These are phyloP conservation scores for Chlorella variabilis DNA, from an alignment of 163 green algal species.

Conservation along the genomic window DNA sequence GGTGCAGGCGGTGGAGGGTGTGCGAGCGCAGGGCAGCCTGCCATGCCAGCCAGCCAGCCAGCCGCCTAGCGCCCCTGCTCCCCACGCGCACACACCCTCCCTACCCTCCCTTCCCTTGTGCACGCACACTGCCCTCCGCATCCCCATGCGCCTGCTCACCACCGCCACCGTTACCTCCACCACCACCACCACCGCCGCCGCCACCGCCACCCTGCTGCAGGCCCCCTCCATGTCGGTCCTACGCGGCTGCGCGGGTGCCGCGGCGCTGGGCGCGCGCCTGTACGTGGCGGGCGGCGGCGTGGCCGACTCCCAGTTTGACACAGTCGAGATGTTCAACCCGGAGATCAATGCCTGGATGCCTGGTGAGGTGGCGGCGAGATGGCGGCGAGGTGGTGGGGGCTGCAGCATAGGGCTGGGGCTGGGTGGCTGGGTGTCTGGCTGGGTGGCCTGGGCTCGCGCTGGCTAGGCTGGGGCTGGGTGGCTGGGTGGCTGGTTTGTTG, in stretches of 20 bases:
- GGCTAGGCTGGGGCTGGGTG: background rate
- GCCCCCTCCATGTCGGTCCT: constrained; percentile 36
- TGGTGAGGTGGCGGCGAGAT: background rate
- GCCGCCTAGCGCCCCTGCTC: background rate
- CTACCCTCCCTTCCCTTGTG: too few species aligned
- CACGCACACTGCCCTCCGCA: too few species aligned
- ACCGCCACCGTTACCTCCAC: too few species aligned
- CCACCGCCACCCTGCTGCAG: constrained; percentile 6
- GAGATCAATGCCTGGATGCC: constrained; percentile 41
- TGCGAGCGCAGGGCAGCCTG: too few species aligned
- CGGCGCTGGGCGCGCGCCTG: constrained; percentile 36
- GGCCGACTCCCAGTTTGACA: constrained; percentile 35
- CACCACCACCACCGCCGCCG: background rate
- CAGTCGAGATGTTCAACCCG: constrained; percentile 46
- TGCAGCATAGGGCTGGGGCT: too few species aligned
- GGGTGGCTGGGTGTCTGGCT: background rate
- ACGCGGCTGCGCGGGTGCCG: constrained; percentile 47
- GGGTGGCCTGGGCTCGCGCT: background rate
- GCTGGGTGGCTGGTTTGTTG: background rate
- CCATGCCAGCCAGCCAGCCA: too few species aligned
- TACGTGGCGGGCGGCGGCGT: constrained; percentile 51
- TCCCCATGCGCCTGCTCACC: too few species aligned
- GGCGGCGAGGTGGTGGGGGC: too few species aligned
- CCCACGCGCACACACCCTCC: too few species aligned
- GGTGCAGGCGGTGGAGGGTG: background rate